Base-by-base conservation (phyloP, 1,284 basidiomycete species). In the Cryptococcus neoformans region DNA sequence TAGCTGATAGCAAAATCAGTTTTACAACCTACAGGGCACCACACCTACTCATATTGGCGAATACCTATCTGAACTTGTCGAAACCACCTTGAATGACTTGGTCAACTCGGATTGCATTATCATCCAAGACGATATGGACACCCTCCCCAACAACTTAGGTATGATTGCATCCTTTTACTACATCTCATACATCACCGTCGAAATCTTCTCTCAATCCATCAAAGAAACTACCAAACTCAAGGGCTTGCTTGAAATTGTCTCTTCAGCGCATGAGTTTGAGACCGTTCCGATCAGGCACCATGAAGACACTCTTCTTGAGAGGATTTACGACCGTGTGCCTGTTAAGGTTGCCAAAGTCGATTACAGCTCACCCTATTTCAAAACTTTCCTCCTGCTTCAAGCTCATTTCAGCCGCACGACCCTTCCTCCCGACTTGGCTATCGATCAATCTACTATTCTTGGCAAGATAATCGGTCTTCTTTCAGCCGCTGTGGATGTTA, bases 141-240 rank as follows among this genome's bases (percentile, higher is more conserved):
- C 92, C 0, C 85, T 88, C 14, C 86, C 92, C 6, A 84, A 96
- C 66, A 96, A 96, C 78, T 81, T 96, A 53, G 92, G 94, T 58
- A 95, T 96, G 91, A 95, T 97, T 64, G 93, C 93, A 0, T 96
- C 79, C 39, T 78, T 76, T 78, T 82, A 82, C 79, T 82, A 82
- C 70, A 81, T 82, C 54, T 77, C 80, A 84, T 92, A 96, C 76
- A 87, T 95, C 62, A 97, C 93, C 6, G 89, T 97, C 57, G 93
- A 98, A 79, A 93, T 96, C 36, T 99, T 98, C 80, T 93, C 89
- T 36, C 83, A 95, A 56, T 99, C 95, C 9, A 82, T 99, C 62
- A 97, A 95, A 75, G 92, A 95, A 71, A 86, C 87, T 46, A 99
- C 95, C n/a, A 99, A 98, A 79, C 84, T 99, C 73, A 94, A 96